Percentiles rank a stretch among this genome's conserved stretches.
phyloP scores from a whole-genome alignment of 108 stramenopile genomes.

The Cyclotella distinguenda region DNA sequence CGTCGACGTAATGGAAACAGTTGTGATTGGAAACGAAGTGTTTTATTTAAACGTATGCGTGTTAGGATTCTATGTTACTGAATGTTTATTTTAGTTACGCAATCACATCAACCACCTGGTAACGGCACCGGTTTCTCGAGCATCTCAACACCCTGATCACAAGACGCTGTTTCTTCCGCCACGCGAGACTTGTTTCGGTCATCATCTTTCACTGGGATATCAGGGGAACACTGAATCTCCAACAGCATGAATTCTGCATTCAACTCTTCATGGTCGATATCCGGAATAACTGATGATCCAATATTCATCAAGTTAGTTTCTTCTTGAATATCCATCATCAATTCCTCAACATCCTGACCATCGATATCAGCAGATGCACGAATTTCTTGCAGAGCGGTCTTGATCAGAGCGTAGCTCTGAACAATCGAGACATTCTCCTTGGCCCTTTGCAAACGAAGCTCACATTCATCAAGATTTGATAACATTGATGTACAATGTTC shows the following conservation, averaged over 20 bases:
- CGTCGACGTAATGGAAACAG: not conserved
- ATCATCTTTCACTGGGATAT: not conserved
- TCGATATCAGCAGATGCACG: slow-evolving; percentile 10
- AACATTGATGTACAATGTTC: slow-evolving; percentile 33
- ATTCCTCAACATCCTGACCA: slow-evolving; percentile 17
- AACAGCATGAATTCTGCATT: slow-evolving; percentile 34
- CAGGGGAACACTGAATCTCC: slow-evolving; percentile 25
- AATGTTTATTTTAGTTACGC: too few species aligned
- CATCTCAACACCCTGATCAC: too few species aligned
- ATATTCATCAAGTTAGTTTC: slow-evolving; percentile 20
- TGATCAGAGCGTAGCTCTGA: slow-evolving; percentile 15
- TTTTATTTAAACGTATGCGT: not conserved
- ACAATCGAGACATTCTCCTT: slow-evolving; percentile 25
- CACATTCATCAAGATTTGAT: slow-evolving; percentile 31
- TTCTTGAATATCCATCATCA: slow-evolving; percentile 35
- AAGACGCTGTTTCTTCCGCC: too few species aligned
- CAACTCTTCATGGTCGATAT: slow-evolving; percentile 31
- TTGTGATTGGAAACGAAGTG: not conserved
- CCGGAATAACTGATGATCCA: not conserved
- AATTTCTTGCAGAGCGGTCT: slow-evolving; percentile 27
- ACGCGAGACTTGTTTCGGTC: too few species aligned
- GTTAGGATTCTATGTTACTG: too few species aligned
- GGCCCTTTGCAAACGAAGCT: slow-evolving; percentile 37
- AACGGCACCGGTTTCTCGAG: too few species aligned
- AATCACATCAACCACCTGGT: too few species aligned